These are phyloP conservation scores for Tylopilus sp. DNA, from an alignment of 768 basidiomycete species.

Conservation along the genomic window DNA sequence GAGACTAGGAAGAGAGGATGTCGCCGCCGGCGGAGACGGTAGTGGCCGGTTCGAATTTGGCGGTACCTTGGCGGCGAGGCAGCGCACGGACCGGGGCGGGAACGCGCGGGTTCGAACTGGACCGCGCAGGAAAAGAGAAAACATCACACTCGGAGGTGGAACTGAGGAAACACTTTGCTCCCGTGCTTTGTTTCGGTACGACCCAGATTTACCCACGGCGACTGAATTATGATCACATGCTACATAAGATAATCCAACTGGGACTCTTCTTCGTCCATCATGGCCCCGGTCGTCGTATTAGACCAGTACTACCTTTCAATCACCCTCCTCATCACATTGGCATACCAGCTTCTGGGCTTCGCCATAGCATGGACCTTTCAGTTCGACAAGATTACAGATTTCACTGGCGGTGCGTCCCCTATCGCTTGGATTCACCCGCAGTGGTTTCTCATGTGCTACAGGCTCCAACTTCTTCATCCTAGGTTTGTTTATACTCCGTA, in stretches of 20 bases:
- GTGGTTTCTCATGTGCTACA: not conserved
- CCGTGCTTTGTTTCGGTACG: not conserved
- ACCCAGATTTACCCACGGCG: not conserved
- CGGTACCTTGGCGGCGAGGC: slow-evolving; percentile 17
- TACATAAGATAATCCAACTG: too few relatives aligned
- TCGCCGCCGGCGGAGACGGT: slow-evolving; percentile 2
- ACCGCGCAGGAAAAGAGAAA: slow-evolving; percentile 23
- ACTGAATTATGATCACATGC: too few relatives aligned
- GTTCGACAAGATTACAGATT: not conserved
- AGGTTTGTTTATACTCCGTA: not conserved
- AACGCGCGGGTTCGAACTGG: slow-evolving; percentile 18
- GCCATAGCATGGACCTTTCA: too few relatives aligned
- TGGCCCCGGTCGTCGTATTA: not conserved
- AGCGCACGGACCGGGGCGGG: slow-evolving; percentile 20
- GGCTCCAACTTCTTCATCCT: not conserved
- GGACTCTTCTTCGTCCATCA: not conserved
- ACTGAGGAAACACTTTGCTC: not conserved
- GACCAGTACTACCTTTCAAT: too few relatives aligned
- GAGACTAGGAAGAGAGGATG: slow-evolving; percentile 43
- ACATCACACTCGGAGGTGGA: slow-evolving; percentile 9
- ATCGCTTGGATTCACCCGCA: too few relatives aligned
- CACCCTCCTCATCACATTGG: too few relatives aligned
- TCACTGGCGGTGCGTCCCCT: not conserved
- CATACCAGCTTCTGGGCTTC: too few relatives aligned
- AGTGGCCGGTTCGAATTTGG: slow-evolving; percentile 12